Evolutionary conservation across 2,329 filamentous ascomycete genomes (phyloP).

Genomic region (Talaromyces sp.): DNA sequence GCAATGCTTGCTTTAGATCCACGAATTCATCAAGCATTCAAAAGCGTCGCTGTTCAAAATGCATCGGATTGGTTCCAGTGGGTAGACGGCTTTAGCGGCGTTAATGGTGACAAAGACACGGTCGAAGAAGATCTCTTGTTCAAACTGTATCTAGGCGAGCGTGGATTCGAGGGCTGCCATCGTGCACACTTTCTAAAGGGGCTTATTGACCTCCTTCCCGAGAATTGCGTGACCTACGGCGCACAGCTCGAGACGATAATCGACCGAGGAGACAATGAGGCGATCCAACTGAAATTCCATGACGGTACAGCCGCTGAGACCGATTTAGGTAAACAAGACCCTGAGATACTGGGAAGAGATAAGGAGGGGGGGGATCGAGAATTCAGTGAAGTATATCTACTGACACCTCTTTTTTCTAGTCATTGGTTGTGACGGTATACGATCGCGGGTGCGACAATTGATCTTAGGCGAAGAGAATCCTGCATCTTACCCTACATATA

Average conservation of each 20-base stretch:
- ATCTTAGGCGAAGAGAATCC: conserved; percentile 27
- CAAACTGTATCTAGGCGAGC: conserved; percentile 30
- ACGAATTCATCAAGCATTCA: conserved; percentile 28
- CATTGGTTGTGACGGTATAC: conserved; percentile 40
- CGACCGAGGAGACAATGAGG: conserved; percentile 21
- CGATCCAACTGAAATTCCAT: conserved; percentile 27
- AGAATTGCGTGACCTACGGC: conserved; percentile 30
- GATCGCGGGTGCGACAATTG: conserved; percentile 29
- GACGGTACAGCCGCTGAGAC: conserved; percentile 31
- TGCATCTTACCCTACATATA: conserved; percentile 26
- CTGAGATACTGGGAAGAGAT: conserved; percentile 13
- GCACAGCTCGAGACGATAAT: conserved; percentile 27
- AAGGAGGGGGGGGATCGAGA: too few species aligned
- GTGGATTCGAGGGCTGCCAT: conserved; percentile 33
- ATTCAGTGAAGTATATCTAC: not conserved
- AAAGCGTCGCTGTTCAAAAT: conserved; percentile 32
- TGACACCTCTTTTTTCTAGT: conserved; percentile 20
- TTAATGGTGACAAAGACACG: conserved; percentile 20
- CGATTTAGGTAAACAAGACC: conserved; percentile 35
- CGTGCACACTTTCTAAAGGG: conserved; percentile 35
- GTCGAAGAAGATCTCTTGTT: conserved; percentile 24
- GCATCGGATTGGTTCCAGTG: conserved; percentile 27
- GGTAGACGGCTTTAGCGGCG: conserved; percentile 24
- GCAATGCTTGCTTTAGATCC: conserved; percentile 55
- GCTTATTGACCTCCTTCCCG: conserved; percentile 30